Percentiles rank a stretch among this genome's conserved stretches.
These are phyloP conservation scores for Pseudopithomyces maydicus DNA, from an alignment of 2,329 filamentous ascomycete species.

Conservation along the genomic window DNA sequence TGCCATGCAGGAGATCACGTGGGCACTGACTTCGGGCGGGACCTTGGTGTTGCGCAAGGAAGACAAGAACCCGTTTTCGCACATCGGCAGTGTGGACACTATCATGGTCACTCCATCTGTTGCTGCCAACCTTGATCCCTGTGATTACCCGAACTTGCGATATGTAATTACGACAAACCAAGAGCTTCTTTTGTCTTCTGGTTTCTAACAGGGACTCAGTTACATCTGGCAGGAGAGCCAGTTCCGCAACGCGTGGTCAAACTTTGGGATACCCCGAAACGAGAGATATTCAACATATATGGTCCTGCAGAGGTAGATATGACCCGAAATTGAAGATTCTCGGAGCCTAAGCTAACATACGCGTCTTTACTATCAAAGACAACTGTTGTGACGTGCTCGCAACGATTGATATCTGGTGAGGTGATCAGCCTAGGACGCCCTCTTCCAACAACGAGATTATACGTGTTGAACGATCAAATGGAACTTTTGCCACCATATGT, in stretches of 20 bases:
- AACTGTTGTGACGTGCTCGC: too few species aligned
- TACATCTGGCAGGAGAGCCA: constrained; percentile 45
- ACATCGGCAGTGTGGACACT: constrained; percentile 34
- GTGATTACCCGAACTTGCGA: constrained; percentile 35
- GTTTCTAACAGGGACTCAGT: too few species aligned
- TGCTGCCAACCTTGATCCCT: constrained; percentile 35
- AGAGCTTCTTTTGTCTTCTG: too few species aligned
- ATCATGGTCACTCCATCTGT: constrained; percentile 49
- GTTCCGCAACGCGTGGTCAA: constrained; percentile 42
- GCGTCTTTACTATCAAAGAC: neutral
- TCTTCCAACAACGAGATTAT: constrained; percentile 44
- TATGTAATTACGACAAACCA: too few species aligned
- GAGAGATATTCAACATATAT: constrained; percentile 50
- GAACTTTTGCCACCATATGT: constrained; percentile 39
- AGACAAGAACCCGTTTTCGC: constrained; percentile 27
- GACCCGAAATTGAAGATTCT: constrained; percentile 8
- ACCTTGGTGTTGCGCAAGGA: constrained; percentile 35
- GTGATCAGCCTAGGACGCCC: constrained; percentile 37
- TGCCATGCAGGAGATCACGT: constrained; percentile 51
- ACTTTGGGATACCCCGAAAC: constrained; percentile 33
- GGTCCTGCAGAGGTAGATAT: constrained; percentile 47
- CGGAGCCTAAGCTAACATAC: too few species aligned
- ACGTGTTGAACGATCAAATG: constrained; percentile 47
- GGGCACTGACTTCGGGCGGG: constrained; percentile 46
- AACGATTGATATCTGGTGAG: neutral